Base-by-base conservation (phyloP, 1,284 basidiomycete genomes). In the Moniliophthora roreri region DNA sequence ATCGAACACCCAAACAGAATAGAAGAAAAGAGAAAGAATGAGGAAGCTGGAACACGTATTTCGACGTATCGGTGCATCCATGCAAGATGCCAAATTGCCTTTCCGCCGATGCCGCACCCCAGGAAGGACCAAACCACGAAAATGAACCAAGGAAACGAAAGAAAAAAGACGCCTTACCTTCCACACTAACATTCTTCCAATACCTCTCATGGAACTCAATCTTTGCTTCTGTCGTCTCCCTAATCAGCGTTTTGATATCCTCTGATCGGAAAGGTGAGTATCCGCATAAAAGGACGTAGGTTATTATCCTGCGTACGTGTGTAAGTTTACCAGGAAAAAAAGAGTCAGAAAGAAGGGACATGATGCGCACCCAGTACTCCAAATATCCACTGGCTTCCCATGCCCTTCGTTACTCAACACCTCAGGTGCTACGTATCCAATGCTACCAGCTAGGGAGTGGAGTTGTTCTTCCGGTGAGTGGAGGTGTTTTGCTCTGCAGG, bases 361-460 rank as follows among this genome's bases (percentile, higher is more conserved):
- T 24, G 47, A 18, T n/a, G 72, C 81, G 51, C 60, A 92, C 89
- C 96, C 96, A 9, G 88, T 87, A 48, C 89, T 88, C 96, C 96
- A 98, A 38, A 96, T 73, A 68, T 98, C 96, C 9, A 98, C 95
- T 5, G 91, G 85, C 67, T 93, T 93, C 34, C 94, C 89, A 65
- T 99, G 95, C 0, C 93, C 93, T 37, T 80, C 70, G 62, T 90
- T 87, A 55, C 80, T 82, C 23, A 98, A 75, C 4, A 99, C 91
- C 68, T 99, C 96, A 1, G 93, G 93, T 1, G 95, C 95, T 18
- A 95, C 92, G 64, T 98, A 98, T 1, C 95, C 95, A 57, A 96
- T 87, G 60, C 88, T 92, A 0, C 96, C 96, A 0, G 95, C 95
- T 2, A 96, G 73, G 0, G 86, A 85, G 21, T 83, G 85, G 1